phyloP scores from a whole-genome alignment of 2,329 filamentous ascomycete genomes.

The Penicillium digitatum region DNA sequence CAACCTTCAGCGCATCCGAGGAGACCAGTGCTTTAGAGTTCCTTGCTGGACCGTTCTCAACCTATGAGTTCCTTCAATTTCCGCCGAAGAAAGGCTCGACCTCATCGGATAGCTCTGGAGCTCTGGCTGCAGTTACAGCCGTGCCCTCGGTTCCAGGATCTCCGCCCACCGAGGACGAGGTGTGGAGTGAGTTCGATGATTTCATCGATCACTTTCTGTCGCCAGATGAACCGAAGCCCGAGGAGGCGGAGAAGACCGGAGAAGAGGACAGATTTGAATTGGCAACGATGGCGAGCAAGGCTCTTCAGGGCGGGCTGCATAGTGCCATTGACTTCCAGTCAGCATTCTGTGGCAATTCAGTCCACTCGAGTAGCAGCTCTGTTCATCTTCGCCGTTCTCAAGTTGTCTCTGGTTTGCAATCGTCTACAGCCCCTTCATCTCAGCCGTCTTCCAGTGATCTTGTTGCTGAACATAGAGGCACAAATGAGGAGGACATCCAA shows the following conservation, averaged over 20 bases:
- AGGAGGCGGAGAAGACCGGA: conserved; percentile 15
- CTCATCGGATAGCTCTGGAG: conserved; percentile 61
- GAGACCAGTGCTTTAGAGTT: conserved; percentile 31
- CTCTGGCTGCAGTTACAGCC: conserved; percentile 61
- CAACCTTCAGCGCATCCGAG: conserved; percentile 34
- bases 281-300: conserved; percentile 38
- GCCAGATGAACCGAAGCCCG: conserved; percentile 32
- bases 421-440: conserved; percentile 48
- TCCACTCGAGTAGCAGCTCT: conserved; percentile 33
- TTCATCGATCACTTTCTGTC: conserved; percentile 68
- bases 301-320: conserved; percentile 37
- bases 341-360: conserved; percentile 23
- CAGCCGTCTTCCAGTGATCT: conserved; percentile 54
- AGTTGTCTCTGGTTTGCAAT: conserved; percentile 50
- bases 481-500: conserved; percentile 18
- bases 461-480: conserved; percentile 48
- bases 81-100: conserved; percentile 69
- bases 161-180: conserved; percentile 72
- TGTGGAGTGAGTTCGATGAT: conserved; percentile 94
- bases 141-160: conserved; percentile 60
- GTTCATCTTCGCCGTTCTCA: conserved; percentile 48
- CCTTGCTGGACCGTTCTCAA: conserved; percentile 38
- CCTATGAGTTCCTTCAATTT: conserved; percentile 68
- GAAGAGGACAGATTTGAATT: conserved; percentile 33
- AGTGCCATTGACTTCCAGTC: conserved; percentile 14